These are phyloP conservation scores for Sedum album DNA, from an alignment of 164 flowering plant species.

Conservation along the genomic window DNA sequence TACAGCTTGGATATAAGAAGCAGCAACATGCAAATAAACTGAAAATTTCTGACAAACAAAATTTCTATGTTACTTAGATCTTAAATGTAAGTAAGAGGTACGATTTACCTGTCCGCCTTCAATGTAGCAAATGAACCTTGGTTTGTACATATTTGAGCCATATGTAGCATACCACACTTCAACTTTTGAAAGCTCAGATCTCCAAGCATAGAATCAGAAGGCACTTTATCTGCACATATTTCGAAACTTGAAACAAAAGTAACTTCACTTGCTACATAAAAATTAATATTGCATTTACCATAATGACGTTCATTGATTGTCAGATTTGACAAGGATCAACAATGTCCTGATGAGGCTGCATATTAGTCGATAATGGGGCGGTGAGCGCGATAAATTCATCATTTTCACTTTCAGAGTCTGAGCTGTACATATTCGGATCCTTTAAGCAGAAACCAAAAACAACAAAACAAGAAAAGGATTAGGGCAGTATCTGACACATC, in stretches of 20 bases:
- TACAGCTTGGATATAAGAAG: no score
- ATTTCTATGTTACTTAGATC: not conserved
- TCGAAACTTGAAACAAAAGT: constrained; percentile 3
- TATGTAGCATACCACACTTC: constrained; percentile 81
- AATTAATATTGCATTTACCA: constrained; percentile 22
- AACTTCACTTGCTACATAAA: not conserved
- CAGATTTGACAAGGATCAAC: constrained; percentile 34
- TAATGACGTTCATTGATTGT: constrained; percentile 34
- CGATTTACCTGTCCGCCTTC: constrained; percentile 80
- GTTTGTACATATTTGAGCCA: constrained; percentile 87
- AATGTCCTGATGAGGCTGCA: constrained; percentile 32
- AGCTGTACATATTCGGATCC: constrained; percentile 32
- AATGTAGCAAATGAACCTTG: constrained; percentile 81
- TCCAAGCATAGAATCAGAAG: constrained; percentile 40
- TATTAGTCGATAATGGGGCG: constrained; percentile 18
- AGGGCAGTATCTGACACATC: not conserved
- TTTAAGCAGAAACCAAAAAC: constrained; percentile 8
- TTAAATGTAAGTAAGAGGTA: not conserved
- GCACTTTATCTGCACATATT: constrained; percentile 27
- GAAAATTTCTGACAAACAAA: not conserved
- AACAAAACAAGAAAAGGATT: not conserved
- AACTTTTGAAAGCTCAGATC: constrained; percentile 50
- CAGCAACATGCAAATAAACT: not conserved
- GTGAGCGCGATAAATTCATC: constrained; percentile 16
- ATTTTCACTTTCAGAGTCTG: constrained; percentile 63